Evolutionary conservation across 2,329 filamentous ascomycete species (phyloP), one percentile per base, ranked within the genome.

Genomic region (Fusarium chuoi): DNA sequence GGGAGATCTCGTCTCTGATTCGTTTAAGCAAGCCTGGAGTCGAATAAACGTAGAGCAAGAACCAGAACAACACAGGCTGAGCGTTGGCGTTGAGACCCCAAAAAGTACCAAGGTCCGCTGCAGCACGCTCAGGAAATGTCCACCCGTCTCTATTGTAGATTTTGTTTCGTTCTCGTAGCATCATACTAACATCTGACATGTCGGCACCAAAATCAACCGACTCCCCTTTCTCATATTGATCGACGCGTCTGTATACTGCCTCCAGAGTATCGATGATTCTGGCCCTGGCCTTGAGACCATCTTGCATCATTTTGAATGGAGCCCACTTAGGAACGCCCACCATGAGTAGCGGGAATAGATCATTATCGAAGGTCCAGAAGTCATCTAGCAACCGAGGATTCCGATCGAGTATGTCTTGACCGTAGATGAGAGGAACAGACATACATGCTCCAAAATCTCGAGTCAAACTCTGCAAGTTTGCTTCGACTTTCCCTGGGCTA

Each of bases 371-470:
- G 11, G 60, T 64, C 68, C 74, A 78, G 22, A 78, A 68, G 24
- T 78, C 76, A 14, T 74, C 65, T 1, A 78, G 62, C 0, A 78
- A 35, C 3, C 22, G 13, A 5, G 67, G 71, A 20, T 71, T 61
- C 6, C 63, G 58, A 14, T 75, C 63, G 2, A 78, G 59, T 3
- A 78, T 38, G 24, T 77, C 73, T 20, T 77, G 60, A 7, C 76
- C 76, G 30, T 76, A 77, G 13, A 78, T 61, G 1, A 73, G 46
- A 6, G 76, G 73, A 11, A 77, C 75, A 6, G 75, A 57, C 26
- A 78, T 73, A 33, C 75, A 77, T 5, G 71, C 73, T 24, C 75
- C 76, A 36, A 78, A 75, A 18, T 78, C 76, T n/a, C 75, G 44
- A 9, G 59, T 24, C 17, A 75, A 38, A 20, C 49, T 66, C 18